These are phyloP conservation scores for Cyphellophora attinorum DNA, from an alignment of 2,329 filamentous ascomycete genomes.

Conservation along the genomic window DNA sequence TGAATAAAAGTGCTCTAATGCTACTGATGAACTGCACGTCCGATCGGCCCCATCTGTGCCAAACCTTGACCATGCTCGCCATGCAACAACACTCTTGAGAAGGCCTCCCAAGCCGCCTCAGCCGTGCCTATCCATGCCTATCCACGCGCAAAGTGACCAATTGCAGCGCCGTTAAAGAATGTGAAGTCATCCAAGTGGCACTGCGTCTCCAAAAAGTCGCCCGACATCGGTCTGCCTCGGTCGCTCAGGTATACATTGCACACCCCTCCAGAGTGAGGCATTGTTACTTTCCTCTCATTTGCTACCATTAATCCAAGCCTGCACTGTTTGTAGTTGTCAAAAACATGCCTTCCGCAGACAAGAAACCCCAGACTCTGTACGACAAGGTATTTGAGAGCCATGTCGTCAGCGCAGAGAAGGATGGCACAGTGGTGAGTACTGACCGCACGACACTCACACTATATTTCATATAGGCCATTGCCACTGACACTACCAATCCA, in stretches of 20 bases:
- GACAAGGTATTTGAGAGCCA: constrained; percentile 96
- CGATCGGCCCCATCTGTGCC: too few relatives aligned
- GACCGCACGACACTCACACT: constrained; percentile 55
- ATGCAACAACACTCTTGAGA: too few relatives aligned
- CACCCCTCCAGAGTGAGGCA: too few relatives aligned
- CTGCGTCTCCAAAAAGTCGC: neutral
- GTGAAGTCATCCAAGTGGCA: constrained; percentile 1
- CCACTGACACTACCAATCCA: constrained; percentile 15
- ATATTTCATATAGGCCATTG: constrained; percentile 2
- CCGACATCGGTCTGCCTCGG: neutral
- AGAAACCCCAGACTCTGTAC: constrained; percentile 75
- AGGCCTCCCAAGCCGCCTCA: too few relatives aligned
- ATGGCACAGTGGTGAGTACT: constrained; percentile 86
- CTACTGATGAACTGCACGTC: too few relatives aligned
- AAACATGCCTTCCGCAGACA: constrained; percentile 66
- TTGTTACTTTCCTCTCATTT: too few relatives aligned
- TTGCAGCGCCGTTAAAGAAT: neutral
- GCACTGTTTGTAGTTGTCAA: neutral
- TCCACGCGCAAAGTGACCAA: neutral
- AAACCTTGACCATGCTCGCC: too few relatives aligned
- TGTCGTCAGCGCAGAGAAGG: constrained; percentile 88
- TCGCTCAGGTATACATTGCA: neutral
- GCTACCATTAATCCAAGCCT: neutral
- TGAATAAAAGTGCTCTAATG: too few relatives aligned
- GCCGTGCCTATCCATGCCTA: too few relatives aligned